Percentiles rank a stretch among this genome's conserved stretches.
Conservation (phyloP, 2,329 filamentous ascomycete genomes). For the Verruconis gallopava region DNA sequence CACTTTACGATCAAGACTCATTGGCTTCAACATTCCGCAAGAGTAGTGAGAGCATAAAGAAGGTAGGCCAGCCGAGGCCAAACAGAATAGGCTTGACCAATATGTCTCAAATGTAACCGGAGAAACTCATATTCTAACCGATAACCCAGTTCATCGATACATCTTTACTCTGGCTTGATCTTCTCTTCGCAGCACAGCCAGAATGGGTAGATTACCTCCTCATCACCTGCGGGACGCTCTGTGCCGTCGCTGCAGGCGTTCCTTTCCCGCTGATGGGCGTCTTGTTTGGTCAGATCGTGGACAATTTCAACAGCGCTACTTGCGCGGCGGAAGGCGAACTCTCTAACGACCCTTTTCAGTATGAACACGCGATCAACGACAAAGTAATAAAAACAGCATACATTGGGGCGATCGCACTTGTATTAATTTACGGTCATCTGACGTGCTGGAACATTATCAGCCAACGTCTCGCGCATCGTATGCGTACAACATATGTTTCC, state of each 20-base stretch:
- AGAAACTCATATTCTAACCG: too few relatives aligned
- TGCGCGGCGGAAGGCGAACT: slow-evolving; percentile 25
- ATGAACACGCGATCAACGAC: slow-evolving; percentile 35
- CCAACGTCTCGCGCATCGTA: slow-evolving; percentile 48
- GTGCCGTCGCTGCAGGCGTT: slow-evolving; percentile 43
- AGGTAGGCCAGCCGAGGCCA: too few relatives aligned
- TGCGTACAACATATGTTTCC: slow-evolving; percentile 48
- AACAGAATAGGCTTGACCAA: too few relatives aligned
- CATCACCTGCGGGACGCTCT: slow-evolving; percentile 28
- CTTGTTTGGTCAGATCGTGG: slow-evolving; percentile 50
- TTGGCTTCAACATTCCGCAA: too few relatives aligned
- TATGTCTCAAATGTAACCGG: too few relatives aligned
- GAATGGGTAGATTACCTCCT: slow-evolving; percentile 17
- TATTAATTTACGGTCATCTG: slow-evolving; percentile 50
- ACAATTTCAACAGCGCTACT: slow-evolving; percentile 46
- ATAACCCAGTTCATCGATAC: too few relatives aligned
- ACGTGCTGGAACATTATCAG: slow-evolving; percentile 52
- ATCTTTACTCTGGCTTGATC: slow-evolving; percentile 3
- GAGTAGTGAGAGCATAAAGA: too few relatives aligned
- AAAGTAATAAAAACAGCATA: slow-evolving; percentile 51
- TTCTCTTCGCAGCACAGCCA: slow-evolving; percentile 9
- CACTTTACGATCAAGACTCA: too few relatives aligned
- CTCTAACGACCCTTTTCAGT: slow-evolving; percentile 15
- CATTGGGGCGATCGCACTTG: slow-evolving; percentile 49
- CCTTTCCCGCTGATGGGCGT: slow-evolving; percentile 52